phyloP scores from a whole-genome alignment of 2,329 filamentous ascomycete genomes.

The Tolypocladium ovalisporum region DNA sequence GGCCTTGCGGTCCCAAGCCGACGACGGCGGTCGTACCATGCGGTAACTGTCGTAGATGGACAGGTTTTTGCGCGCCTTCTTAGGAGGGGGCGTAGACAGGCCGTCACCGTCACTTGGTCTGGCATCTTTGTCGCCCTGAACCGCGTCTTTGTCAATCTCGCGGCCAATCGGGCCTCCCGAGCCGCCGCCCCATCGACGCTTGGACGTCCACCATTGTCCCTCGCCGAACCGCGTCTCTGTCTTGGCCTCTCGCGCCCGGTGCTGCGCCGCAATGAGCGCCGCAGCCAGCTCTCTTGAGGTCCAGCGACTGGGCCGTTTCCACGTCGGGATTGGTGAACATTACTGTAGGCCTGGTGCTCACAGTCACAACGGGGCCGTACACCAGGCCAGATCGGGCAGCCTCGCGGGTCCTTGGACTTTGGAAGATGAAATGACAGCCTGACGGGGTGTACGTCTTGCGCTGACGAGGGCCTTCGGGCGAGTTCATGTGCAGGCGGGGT shows the following conservation, averaged over 20 bases:
- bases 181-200: conserved; percentile 52
- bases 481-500: conserved; percentile 44
- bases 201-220: conserved; percentile 50
- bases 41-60: conserved; percentile 54
- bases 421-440: conserved; percentile 48
- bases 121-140: conserved; percentile 35
- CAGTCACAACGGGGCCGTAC: conserved; percentile 50
- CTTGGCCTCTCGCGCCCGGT: conserved; percentile 47
- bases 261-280: conserved; percentile 51
- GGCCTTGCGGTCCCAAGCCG: conserved; percentile 50
- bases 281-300: conserved; percentile 50
- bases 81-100: conserved; percentile 16
- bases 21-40: conserved; percentile 45
- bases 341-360: conserved; percentile 46
- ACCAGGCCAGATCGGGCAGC: conserved; percentile 47
- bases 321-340: conserved; percentile 32
- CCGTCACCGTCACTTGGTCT: conserved; percentile 14
- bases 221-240: conserved; percentile 46
- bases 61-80: conserved; percentile 43
- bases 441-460: conserved; percentile 47
- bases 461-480: conserved; percentile 16
- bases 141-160: conserved; percentile 40
- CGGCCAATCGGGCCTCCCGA: conserved; percentile 51
- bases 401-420: conserved; percentile 47
- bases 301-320: conserved; percentile 47